These are phyloP conservation scores for Zasmidium angulare DNA, from an alignment of 2,329 filamentous ascomycete species.

Conservation along the genomic window DNA sequence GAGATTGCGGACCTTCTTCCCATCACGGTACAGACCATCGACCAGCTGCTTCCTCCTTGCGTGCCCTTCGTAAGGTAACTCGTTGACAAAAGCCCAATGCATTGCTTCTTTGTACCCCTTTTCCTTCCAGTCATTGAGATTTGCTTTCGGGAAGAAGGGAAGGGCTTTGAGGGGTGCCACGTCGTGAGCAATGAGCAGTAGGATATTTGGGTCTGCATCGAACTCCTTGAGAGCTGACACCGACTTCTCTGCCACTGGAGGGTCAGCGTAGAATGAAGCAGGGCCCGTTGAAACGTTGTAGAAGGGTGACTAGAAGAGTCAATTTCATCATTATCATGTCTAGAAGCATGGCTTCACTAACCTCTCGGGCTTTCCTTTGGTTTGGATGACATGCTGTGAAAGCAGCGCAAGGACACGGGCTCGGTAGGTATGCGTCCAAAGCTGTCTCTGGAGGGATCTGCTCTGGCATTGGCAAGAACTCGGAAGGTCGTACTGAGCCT, in stretches of 20 bases:
- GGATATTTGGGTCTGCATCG: slow-evolving; percentile 9
- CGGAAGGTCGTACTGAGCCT: slow-evolving; percentile 8
- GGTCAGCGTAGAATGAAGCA: slow-evolving; percentile 9
- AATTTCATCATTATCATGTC: background rate
- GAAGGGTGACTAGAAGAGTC: slow-evolving; percentile 3
- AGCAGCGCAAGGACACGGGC: slow-evolving; percentile 4
- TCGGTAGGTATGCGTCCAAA: slow-evolving; percentile 4
- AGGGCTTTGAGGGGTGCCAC: background rate
- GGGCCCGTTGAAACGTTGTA: background rate
- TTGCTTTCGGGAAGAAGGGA: slow-evolving; percentile 9
- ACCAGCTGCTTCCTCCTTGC: slow-evolving; percentile 6
- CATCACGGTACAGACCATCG: slow-evolving; percentile 9
- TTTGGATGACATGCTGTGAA: slow-evolving; percentile 10
- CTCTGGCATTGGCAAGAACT: slow-evolving; percentile 7
- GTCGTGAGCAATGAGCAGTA: slow-evolving; percentile 14
- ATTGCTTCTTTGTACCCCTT: slow-evolving; percentile 10
- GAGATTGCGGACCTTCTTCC: background rate
- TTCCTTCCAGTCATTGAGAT: slow-evolving; percentile 13
- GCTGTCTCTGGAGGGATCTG: background rate
- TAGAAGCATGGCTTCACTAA: background rate
- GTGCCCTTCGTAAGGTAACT: slow-evolving; percentile 8
- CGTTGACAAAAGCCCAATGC: slow-evolving; percentile 12
- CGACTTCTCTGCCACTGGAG: slow-evolving; percentile 2
- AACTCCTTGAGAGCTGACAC: slow-evolving; percentile 11
- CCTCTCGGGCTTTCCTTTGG: background rate